phyloP scores from a whole-genome alignment of 1,284 basidiomycete genomes.

The Coniophora puteana region DNA sequence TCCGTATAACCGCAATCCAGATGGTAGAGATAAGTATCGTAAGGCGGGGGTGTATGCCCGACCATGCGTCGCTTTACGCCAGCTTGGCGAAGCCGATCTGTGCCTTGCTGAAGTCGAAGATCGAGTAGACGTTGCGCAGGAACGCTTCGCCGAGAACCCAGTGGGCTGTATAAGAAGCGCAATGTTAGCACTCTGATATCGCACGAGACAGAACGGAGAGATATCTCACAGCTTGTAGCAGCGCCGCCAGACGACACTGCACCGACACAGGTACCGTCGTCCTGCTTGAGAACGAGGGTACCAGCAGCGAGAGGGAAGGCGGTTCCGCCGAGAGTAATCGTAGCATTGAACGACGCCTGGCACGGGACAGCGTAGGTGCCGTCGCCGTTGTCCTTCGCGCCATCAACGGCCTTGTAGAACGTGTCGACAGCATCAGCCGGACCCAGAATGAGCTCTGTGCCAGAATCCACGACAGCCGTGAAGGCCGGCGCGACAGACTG shows the following conservation, averaged over 20 bases:
- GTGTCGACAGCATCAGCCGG: constrained; percentile 37
- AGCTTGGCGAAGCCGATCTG: constrained; percentile 25
- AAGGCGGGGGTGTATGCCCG: too few species aligned
- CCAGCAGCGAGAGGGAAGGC: constrained; percentile 18
- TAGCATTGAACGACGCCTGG: constrained; percentile 22
- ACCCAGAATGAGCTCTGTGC: constrained; percentile 52
- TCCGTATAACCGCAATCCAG: too few species aligned
- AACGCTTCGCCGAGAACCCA: constrained; percentile 28
- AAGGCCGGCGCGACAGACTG: constrained; percentile 8
- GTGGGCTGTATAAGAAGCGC: too few species aligned
- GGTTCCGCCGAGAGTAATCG: constrained; percentile 20
- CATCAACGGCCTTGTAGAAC: constrained; percentile 43
- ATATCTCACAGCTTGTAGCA: constrained; percentile 17
- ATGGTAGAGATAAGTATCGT: too few species aligned
- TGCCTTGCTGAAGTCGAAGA: constrained; percentile 22
- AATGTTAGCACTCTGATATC: constrained; percentile 1
- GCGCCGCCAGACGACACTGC: constrained; percentile 10
- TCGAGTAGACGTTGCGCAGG: constrained; percentile 25
- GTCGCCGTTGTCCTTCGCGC: constrained; percentile 23
- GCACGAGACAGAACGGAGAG: constrained; percentile 15
- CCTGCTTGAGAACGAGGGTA: constrained; percentile 21
- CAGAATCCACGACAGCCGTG: constrained; percentile 38
- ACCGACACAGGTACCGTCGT: constrained; percentile 21
- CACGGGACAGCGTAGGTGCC: constrained; percentile 27
- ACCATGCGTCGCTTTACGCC: too few species aligned